Percentiles rank a stretch among this genome's conserved stretches.
These are phyloP conservation scores for Cymbopogon citratus DNA, from an alignment of 176 grass and related monocot genomes.

Conservation along the genomic window DNA sequence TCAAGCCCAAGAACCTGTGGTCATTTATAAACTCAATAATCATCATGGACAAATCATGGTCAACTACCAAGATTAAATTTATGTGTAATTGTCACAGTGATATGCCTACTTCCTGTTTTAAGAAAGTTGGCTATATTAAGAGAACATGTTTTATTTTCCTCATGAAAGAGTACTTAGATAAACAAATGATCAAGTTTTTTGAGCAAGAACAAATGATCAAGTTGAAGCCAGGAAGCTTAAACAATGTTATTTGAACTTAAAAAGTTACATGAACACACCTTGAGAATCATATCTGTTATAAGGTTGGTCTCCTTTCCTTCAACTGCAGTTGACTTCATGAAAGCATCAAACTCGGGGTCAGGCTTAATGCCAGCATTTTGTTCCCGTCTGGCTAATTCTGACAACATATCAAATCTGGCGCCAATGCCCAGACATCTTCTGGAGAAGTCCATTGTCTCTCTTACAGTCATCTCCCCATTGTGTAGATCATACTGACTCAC, in stretches of 20 bases:
- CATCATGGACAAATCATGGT: neutral
- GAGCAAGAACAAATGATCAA: neutral
- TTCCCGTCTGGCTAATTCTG: conserved; percentile 47
- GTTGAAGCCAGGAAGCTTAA: conserved; percentile 4
- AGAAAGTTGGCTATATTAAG: neutral
- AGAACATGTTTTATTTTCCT: conserved; percentile 4
- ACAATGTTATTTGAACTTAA: neutral
- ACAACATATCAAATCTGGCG: conserved; percentile 57
- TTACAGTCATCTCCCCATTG: conserved; percentile 68
- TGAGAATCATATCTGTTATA: conserved; percentile 46
- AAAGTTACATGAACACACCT: conserved; percentile 19
- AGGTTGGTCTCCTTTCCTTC: conserved; percentile 44
- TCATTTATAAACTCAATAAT: conserved; percentile 29
- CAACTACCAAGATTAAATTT: neutral
- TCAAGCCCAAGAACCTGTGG: conserved; percentile 58
- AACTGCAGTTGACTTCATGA: conserved; percentile 63
- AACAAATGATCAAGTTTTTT: neutral
- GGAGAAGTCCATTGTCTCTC: conserved; percentile 63
- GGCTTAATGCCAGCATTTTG: conserved; percentile 59
- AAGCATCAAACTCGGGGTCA: conserved; percentile 60
- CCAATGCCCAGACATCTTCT: conserved; percentile 57
- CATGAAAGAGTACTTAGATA: neutral
- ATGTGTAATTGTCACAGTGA: neutral
- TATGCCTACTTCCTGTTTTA: neutral
- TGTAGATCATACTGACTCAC: conserved; percentile 67